Base-by-base conservation (phyloP, 768 basidiomycete genomes). In the Scleroderma citrinum region DNA sequence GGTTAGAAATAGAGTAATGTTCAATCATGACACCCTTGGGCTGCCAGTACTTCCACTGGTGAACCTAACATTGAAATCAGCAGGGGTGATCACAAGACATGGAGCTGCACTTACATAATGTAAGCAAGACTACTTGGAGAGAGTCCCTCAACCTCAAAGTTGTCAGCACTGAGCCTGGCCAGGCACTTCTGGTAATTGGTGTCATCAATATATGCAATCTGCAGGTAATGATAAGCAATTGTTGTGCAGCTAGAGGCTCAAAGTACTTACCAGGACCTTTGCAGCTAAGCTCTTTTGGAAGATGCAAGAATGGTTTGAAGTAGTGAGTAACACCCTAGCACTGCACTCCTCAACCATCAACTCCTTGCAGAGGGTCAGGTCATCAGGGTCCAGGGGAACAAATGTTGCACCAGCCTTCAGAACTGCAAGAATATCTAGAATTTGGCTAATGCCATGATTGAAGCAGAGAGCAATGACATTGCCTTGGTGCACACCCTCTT, bases 341-440 rank as follows among this genome's bases (percentile, higher is more conserved):
- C 56, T 50, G 26, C 59, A 61, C 14, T 64, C 64, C 5, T 50
- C 46, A 17, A 65, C 49, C 35, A 66, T 59, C 1, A 66, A 47
- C 24, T 67, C 62, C 44, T 59, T 63, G 42, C 66, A 53, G 17
- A 60, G 49, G 3, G 54, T 57, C 21, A 65, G 66, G 55, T 67
- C 57, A 8, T 68, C 67, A 5, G 59, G 56, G 45, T 59, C 61
- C 48, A 61, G 40, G n/a, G 58, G 57, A n/a, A 59, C 55, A 37
- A 54, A 59, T 8, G 56, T 50, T 3, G 55, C 63, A 36, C 67
- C 67, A 14, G 66, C 61, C 47, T 68, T 68, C 47, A 68, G 58
- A 34, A 68, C 62, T 1, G 66, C 63, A 40, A 68, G 50, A 19
- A 66, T 51, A 32, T 54, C 63, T 10, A 68, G 41, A 14, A 64